Base-by-base conservation (phyloP, 805 yeast genomes). In the Sugiyamaella marilandica region DNA sequence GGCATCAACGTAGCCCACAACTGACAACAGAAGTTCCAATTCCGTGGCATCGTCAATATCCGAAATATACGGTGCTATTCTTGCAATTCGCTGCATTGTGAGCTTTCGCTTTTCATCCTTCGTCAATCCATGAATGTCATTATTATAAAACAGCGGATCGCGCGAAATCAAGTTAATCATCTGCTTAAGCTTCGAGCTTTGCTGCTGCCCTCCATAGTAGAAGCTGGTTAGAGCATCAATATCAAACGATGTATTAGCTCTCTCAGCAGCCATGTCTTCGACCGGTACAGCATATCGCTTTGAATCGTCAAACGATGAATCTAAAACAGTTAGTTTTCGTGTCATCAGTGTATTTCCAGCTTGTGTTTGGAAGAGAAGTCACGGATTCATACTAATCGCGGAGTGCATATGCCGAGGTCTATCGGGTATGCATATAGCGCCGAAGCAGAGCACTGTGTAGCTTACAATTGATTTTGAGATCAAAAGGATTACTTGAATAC, bases 1-100 rank as follows among this genome's bases (percentile, higher is more conserved):
- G 14, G 96, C 95, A 68, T 92, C 97, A 56, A 63, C 57, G 18
- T 69, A 41, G 9, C 68, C 64, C 7, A 69, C 54, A 19, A 65
- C 35, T 8, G 64, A 55, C 35, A 69, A 45, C 11, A 67, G 59
- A 51, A 51, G 52, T 44, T 50, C 52, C 33, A 64, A 55, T 16
- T 59, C 65, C 14, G 51, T 53, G 61, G 70, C 74, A 36, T 54
- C 46, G 41, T 58, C 36, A 31, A 56, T 61, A 47, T 54, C 55
- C 41, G 62, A 54, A 21, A 65, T 53, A 47, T 62, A 49, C 46
- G 56, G 56, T 29, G 62, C 61, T 19, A 67, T 60, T 24, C 61
- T 58, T 47, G 65, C 69, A 41, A 71, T 68, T 47, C 62, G 55
- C 50, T 58, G 50, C 62, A 70, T 61, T 10, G 74, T 65, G 39